These are phyloP conservation scores for Thermoascus crustaceus DNA, from an alignment of 2,329 filamentous ascomycete genomes.

Conservation along the genomic window DNA sequence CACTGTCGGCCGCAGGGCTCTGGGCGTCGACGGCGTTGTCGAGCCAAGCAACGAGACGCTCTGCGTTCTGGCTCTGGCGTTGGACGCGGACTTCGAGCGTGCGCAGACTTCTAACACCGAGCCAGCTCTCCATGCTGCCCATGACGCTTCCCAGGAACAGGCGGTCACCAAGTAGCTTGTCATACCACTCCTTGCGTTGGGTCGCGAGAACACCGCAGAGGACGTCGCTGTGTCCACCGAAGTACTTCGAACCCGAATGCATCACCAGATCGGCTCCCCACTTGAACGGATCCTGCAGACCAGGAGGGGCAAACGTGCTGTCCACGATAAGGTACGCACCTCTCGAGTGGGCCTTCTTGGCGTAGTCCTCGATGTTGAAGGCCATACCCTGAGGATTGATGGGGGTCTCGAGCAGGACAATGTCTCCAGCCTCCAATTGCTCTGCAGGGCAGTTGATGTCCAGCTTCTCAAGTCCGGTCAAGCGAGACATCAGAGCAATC, in stretches of 20 bases:
- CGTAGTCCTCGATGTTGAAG: conserved; percentile 62
- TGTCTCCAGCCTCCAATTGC: conserved; percentile 65
- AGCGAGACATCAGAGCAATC: conserved; percentile 61
- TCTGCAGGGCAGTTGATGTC: conserved; percentile 60
- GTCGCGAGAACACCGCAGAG: conserved; percentile 76
- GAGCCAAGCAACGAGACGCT: conserved; percentile 65
- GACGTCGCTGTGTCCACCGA: conserved; percentile 91
- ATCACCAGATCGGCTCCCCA: conserved; percentile 79
- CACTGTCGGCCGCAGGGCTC: conserved; percentile 31
- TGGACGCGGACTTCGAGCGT: conserved; percentile 77
- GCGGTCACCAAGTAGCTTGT: conserved; percentile 57
- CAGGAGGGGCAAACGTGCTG: conserved; percentile 86
- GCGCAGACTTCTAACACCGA: conserved; percentile 76
- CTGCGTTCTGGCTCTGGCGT: conserved; percentile 66
- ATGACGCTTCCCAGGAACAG: conserved; percentile 74
- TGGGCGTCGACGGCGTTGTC: conserved; percentile 39
- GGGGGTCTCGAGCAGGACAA: conserved; percentile 88
- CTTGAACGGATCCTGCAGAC: conserved; percentile 74
- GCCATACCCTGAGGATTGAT: conserved; percentile 85
- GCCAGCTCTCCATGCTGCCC: conserved; percentile 85
- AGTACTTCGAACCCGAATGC: conserved; percentile 93
- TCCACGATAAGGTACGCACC: conserved; percentile 79
- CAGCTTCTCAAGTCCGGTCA: conserved; percentile 66
- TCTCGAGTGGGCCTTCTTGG: conserved; percentile 59
- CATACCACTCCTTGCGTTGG: conserved; percentile 51